Evolutionary conservation across 2,329 filamentous ascomycete genomes (phyloP).

Genomic region (Macrophomina phaseolina): DNA sequence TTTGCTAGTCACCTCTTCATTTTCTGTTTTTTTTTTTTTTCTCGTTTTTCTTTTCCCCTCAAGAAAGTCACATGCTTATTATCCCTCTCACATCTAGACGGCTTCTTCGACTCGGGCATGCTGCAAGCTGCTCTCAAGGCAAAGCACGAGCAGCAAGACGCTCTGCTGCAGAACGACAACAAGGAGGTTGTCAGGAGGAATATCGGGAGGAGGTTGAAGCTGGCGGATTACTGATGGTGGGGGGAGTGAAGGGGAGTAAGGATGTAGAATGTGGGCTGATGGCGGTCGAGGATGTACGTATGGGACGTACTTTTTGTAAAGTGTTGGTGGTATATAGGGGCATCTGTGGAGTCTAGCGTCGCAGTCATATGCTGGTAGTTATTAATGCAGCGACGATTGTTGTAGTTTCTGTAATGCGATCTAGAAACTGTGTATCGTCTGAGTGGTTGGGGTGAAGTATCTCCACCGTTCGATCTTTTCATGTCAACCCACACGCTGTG

Average conservation of each 20-base stretch:
- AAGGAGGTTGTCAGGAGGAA: slow-evolving; percentile 70
- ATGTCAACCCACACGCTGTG: no score
- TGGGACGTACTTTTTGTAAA: neutral
- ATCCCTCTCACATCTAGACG: slow-evolving; percentile 64
- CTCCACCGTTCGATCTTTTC: no score
- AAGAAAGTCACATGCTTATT: slow-evolving; percentile 5
- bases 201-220: slow-evolving; percentile 74
- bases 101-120: slow-evolving; percentile 98
- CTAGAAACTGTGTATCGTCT: no score
- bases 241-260: neutral
- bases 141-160: slow-evolving; percentile 57
- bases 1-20: neutral
- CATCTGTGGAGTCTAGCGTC: neutral
- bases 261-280: no score
- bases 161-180: slow-evolving; percentile 57
- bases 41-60: slow-evolving; percentile 1
- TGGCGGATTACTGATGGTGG: slow-evolving; percentile 67
- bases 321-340: neutral
- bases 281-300: no score
- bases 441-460: no score
- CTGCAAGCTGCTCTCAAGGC: slow-evolving; percentile 85
- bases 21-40: neutral
- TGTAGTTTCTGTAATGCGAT: no score
- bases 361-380: no score
- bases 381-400: neutral